Percentiles rank a stretch among this genome's conserved stretches.
These are phyloP conservation scores for Puccinia triticina DNA, from an alignment of 1,284 basidiomycete species.

Conservation along the genomic window DNA sequence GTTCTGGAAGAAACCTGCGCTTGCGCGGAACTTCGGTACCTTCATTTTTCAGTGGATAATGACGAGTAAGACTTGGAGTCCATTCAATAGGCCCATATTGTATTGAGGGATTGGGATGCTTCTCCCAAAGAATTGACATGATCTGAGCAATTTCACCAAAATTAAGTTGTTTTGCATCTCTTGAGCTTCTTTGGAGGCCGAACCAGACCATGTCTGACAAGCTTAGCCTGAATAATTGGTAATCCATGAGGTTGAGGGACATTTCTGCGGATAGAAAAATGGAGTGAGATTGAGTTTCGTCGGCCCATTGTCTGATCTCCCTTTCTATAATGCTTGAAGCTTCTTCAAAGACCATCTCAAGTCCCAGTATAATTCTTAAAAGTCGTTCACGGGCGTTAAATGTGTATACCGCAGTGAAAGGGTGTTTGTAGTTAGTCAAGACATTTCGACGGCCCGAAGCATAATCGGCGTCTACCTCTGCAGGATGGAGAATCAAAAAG, in stretches of 20 bases:
- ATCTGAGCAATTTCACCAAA: not conserved
- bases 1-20: not conserved
- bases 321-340: not conserved
- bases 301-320: not conserved
- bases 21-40: not conserved
- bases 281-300: not conserved
- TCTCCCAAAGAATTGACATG: not conserved
- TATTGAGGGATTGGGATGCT: not conserved
- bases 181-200: not conserved
- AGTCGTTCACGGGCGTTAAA: not conserved
- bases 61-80: not conserved
- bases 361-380: not conserved
- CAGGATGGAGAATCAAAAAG: not conserved
- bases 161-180: not conserved
- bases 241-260: not conserved
- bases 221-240: not conserved
- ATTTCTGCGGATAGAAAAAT: not conserved
- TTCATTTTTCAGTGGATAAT: not conserved
- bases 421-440: not conserved
- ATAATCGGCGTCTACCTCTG: not conserved
- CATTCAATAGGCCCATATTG: not conserved
- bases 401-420: not conserved
- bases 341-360: not conserved
- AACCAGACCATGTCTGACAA: conserved; percentile 20
- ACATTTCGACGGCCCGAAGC: not conserved